Percentiles rank a stretch among this genome's conserved stretches.
Conservation (phyloP, 2,329 filamentous ascomycete genomes). For the Trichoderma pleuroti region DNA sequence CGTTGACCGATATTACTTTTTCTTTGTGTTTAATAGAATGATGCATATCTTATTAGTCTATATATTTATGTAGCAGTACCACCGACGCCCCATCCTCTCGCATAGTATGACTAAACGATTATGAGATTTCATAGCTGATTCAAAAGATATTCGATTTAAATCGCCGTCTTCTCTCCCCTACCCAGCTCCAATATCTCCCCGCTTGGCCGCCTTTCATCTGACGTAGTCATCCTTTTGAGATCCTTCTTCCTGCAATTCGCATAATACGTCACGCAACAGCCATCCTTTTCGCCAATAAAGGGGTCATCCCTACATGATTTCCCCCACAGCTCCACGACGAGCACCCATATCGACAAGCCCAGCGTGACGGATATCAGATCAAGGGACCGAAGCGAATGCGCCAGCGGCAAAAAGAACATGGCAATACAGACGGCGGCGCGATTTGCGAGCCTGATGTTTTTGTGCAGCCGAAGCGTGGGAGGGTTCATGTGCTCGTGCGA, state of each 20-base stretch:
- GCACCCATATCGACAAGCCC: constrained; percentile 42
- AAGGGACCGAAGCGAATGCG: constrained; percentile 43
- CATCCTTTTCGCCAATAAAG: constrained; percentile 38
- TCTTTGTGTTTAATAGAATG: not conserved
- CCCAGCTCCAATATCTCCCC: constrained; percentile 26
- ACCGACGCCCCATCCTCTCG: not conserved
- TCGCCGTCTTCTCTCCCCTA: constrained; percentile 26
- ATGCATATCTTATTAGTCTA: not conserved
- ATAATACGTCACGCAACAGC: constrained; percentile 37
- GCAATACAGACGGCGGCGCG: constrained; percentile 48
- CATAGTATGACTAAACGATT: not conserved
- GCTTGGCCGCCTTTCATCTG: constrained; percentile 30
- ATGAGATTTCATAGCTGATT: not conserved
- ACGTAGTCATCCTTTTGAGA: constrained; percentile 29
- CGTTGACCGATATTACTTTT: not conserved
- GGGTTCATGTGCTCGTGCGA: constrained; percentile 55
- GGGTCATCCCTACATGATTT: constrained; percentile 43
- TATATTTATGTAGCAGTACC: not conserved
- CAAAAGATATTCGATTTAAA: not conserved
- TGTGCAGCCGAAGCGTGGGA: constrained; percentile 46
- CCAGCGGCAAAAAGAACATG: constrained; percentile 54
- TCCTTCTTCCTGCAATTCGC: constrained; percentile 40
- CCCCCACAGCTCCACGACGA: constrained; percentile 49
- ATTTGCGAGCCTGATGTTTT: constrained; percentile 49
- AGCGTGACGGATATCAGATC: constrained; percentile 45